Evolutionary conservation across 2,329 filamentous ascomycete species (phyloP), one percentile per base, ranked within the genome.

Genomic region (Penicillium paneum): DNA sequence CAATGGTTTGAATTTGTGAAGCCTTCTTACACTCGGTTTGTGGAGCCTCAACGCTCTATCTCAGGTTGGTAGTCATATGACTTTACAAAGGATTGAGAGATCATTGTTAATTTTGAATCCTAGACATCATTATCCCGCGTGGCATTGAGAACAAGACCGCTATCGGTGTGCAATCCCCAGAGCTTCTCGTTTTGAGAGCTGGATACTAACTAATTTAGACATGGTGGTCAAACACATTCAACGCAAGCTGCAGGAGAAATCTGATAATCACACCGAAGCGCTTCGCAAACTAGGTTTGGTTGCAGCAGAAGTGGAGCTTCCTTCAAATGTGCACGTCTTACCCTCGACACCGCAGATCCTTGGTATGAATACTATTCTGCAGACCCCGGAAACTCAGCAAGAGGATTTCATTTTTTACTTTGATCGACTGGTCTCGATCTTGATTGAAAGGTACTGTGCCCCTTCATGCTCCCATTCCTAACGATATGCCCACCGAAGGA

Each of bases 361-460:
- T 53, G 92, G 86, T 43, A 96, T 99, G 83, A 92, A 90, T 70
- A 97, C 92, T 0, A 89, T 97, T 53, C 83, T 99, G 38, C 88
- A 95, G 67, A 83, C 94, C 64, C 87, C 89, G 17, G 82, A 86
- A 44, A 93, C 91, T 0, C 79, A 82, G 7, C 83, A 90, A 39
- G 93, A 96, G 69, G 92, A 97, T 64, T 97, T 97, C 70, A 90
- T 96, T 58, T 97, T 97, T 74, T 97, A 97, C 74, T 97, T 97
- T 72, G 91, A 99, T 73, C 84, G 94, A 35, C 79, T 97, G 35
- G 85, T 90, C 2, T 85, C 89, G n/a, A 79, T 97, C 49, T 79
- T 97, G 26, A 83, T 97, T 43, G 93, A 97, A 72, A 82, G 76
- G 67, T 81, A 75, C 49, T 19, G 15, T 7, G 2, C 11, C 24